Percentiles rank a stretch among this genome's conserved stretches.
Evolutionary conservation across 1,284 basidiomycete genomes (phyloP).

Genomic region (Cryptococcus sp.): DNA sequence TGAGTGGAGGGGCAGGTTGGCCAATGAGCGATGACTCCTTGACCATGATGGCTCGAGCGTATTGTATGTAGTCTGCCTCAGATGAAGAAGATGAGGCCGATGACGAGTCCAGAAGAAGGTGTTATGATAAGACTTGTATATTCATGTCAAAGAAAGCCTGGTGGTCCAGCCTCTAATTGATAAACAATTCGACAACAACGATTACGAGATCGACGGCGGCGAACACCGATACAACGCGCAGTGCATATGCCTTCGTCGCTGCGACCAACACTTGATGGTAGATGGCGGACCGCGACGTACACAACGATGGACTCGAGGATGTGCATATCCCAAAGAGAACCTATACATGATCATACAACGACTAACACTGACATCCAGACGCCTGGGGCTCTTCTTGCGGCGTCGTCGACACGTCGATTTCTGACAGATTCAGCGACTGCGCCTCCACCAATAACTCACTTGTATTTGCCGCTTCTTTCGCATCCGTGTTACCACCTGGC

Average conservation of each 20-base stretch:
- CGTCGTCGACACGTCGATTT: conserved; percentile 52
- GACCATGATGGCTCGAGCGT: conserved; percentile 13
- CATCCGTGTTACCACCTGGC: conserved; percentile 89
- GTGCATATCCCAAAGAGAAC: no score
- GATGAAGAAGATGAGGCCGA: no score
- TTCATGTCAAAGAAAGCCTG: no score
- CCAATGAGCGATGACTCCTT: conserved; percentile 56
- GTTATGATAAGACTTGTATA: no score
- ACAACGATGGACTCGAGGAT: no score
- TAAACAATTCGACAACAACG: neutral
- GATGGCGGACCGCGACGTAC: no score
- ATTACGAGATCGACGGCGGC: conserved; percentile 53
- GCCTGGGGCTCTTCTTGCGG: conserved; percentile 46
- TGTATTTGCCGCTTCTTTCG: conserved; percentile 62
- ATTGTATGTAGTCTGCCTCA: no score
- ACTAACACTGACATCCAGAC: conserved; percentile 49
- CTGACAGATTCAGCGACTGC: conserved; percentile 23
- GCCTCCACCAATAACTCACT: conserved; percentile 36
- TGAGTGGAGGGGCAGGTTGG: conserved; percentile 60
- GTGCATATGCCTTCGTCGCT: no score
- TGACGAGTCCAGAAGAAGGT: no score
- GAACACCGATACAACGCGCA: conserved; percentile 25
- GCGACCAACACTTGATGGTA: no score
- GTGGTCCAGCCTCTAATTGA: neutral
- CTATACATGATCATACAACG: neutral